A percentile compares a stretch with the other conserved stretches of the same genome.
These are phyloP conservation scores for Cutaneotrichosporon cyanovorans DNA, from an alignment of 1,284 basidiomycete species.

Conservation along the genomic window DNA sequence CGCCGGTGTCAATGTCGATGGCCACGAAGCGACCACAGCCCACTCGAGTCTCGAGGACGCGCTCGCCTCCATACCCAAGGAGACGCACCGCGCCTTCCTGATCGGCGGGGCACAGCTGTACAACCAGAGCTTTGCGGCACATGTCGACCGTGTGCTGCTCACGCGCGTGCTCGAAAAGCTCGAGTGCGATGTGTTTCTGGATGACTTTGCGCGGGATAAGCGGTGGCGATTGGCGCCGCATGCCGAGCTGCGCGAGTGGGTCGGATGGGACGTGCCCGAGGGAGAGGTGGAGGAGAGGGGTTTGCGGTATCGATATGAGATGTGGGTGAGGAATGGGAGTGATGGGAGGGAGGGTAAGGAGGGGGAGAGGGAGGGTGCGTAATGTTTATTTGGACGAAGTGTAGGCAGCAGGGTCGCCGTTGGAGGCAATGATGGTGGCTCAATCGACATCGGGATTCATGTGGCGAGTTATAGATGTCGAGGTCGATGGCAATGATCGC, in stretches of 20 bases:
- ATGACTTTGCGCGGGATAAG: slow-evolving; percentile 54
- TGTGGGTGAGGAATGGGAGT: slow-evolving; percentile 58
- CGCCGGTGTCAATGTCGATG: slow-evolving; percentile 59
- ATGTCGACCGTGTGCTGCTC: slow-evolving; percentile 72
- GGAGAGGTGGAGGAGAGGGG: slow-evolving; percentile 74
- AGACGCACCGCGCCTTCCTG: slow-evolving; percentile 55
- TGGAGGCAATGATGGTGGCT: no score
- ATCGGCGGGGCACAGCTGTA: slow-evolving; percentile 89
- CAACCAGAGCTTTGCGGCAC: slow-evolving; percentile 55
- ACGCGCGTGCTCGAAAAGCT: slow-evolving; percentile 70
- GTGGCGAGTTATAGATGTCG: no score
- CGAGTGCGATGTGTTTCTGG: slow-evolving; percentile 76
- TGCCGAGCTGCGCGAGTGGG: slow-evolving; percentile 62
- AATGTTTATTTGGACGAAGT: no score
- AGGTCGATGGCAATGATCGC: no score
- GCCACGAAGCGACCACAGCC: slow-evolving; percentile 15
- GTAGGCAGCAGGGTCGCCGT: no score
- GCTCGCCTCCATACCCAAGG: slow-evolving; percentile 16
- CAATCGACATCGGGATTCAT: no score
- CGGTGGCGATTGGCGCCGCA: slow-evolving; percentile 58
- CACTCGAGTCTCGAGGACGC: slow-evolving; percentile 36
- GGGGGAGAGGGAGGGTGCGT: not conserved
- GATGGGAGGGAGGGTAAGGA: not conserved
- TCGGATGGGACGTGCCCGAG: slow-evolving; percentile 65
- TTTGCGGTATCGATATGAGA: slow-evolving; percentile 78